phyloP scores from a whole-genome alignment of 2,329 filamentous ascomycete species.

The Neonectria ditissima region DNA sequence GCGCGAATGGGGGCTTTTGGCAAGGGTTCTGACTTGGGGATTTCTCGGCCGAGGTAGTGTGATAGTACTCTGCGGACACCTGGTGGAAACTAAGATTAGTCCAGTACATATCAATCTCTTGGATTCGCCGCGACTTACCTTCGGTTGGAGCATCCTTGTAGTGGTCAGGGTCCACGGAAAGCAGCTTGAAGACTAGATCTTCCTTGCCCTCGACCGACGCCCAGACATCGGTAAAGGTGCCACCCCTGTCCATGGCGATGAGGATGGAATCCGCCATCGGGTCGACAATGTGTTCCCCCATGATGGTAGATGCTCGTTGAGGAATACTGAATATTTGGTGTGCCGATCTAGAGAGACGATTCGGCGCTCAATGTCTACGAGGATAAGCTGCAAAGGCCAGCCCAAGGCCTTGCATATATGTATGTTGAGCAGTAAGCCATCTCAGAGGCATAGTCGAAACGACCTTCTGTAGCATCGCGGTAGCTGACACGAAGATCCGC shows the following conservation, averaged over 20 bases:
- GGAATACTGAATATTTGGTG: neutral
- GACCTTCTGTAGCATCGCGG: constrained; percentile 10
- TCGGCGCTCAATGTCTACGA: neutral
- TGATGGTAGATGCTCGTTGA: neutral
- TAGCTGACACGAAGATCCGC: neutral
- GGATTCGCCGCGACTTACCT: constrained; percentile 35
- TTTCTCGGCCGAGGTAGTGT: constrained; percentile 22
- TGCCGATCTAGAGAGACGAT: neutral
- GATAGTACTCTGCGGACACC: constrained; percentile 25
- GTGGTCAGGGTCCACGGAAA: constrained; percentile 71
- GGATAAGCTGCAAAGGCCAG: neutral
- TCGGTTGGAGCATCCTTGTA: constrained; percentile 80
- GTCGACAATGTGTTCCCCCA: constrained; percentile 1
- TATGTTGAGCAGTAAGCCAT: neutral
- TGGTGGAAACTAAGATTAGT: neutral
- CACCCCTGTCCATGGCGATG: constrained; percentile 25
- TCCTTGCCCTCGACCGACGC: constrained; percentile 22
- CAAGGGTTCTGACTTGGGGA: constrained; percentile 47
- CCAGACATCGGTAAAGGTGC: constrained; percentile 29
- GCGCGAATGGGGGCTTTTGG: constrained; percentile 62
- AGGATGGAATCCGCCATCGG: constrained; percentile 18
- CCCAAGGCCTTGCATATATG: neutral
- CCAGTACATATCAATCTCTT: neutral
- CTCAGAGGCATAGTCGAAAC: constrained; percentile 12
- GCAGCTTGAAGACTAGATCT: constrained; percentile 27